phyloP scores from a whole-genome alignment of 129 eudicot genomes.

The Arctium minus region DNA sequence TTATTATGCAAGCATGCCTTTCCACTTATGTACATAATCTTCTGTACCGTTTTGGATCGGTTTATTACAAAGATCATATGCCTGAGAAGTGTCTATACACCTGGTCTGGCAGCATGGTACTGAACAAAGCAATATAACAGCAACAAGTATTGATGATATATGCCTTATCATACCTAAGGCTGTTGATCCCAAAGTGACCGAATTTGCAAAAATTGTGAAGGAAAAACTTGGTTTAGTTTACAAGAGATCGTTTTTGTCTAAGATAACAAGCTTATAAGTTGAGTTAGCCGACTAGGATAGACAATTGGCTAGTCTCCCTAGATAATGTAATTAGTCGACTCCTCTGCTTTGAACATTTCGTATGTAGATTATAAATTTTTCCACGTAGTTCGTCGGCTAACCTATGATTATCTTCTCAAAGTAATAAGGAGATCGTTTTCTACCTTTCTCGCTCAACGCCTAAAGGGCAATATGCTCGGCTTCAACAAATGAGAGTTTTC shows the following conservation, averaged over 20 bases:
- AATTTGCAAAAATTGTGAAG: conserved; percentile 42
- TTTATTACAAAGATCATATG: conserved; percentile 43
- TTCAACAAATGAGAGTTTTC: too few species aligned
- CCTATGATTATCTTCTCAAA: too few species aligned
- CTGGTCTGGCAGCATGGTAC: conserved; percentile 77
- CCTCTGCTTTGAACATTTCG: too few species aligned
- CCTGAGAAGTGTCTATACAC: conserved; percentile 51
- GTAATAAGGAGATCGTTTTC: too few species aligned
- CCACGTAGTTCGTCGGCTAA: too few species aligned
- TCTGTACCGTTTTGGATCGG: conserved; percentile 35
- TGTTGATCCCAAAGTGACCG: conserved; percentile 31
- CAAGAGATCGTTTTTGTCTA: conserved; percentile 3
- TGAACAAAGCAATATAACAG: conserved; percentile 33
- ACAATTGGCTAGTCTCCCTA: too few species aligned
- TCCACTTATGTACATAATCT: background rate
- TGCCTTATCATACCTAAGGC: conserved; percentile 21
- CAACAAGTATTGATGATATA: conserved; percentile 31
- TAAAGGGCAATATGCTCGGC: too few species aligned
- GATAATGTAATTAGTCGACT: too few species aligned
- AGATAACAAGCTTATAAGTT: conserved; percentile 10
- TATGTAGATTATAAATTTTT: too few species aligned
- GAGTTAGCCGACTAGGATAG: too few species aligned
- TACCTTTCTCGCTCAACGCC: too few species aligned
- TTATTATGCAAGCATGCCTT: background rate
- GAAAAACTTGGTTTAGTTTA: conserved; percentile 35